Evolutionary conservation across 441 rosid genomes (phyloP), one percentile per base, ranked within the genome.

Genomic region (Adansonia grandidieri): DNA sequence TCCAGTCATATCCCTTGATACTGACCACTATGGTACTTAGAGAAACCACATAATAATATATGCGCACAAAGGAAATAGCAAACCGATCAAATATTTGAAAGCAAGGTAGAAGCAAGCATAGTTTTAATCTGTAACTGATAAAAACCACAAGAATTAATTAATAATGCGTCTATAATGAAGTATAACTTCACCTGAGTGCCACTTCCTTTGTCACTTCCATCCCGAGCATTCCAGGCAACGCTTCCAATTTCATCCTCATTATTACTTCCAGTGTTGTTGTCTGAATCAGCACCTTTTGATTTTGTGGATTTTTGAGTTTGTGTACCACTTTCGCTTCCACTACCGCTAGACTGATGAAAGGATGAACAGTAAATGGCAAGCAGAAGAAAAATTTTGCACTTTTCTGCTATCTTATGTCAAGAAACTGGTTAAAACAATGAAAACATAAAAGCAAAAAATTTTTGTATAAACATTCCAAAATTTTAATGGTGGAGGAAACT

Each of bases 131-230:
- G 57, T 8, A 11, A 48, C 54, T 7, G 14, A 60, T 24, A 75
- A 69, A 32, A 50, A 22, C 17, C 5, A 14, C 45, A 71, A 24
- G 14, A 71, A n/a, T 42, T 13, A 19, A 32, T 37, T 37, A 37
- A 37, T 7, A 56, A 17, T 63, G 45, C 6, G 8, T 63, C 67
- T 32, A 32, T 48, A 22, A 20, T 17, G 15, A 54, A 42, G 28
- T 20, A 19, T 22, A 73, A 19, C 20, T 60, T 67, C 84, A 87
- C 92, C 92, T 84, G 89, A 81, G 88, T 83, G 80, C 86, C 88
- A 77, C 89, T 89, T 71, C 89, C 88, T 61, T 79, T 62, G 77
- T 85, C 88, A 77, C 87, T 87, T 79, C 92, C 86, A 75, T 87
- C 84, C 78, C 15, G 70, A 68, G 76, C 81, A 72, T 85, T 82